phyloP scores from a whole-genome alignment of 805 yeast species.

The Saccharomycopsis schoenii region DNA sequence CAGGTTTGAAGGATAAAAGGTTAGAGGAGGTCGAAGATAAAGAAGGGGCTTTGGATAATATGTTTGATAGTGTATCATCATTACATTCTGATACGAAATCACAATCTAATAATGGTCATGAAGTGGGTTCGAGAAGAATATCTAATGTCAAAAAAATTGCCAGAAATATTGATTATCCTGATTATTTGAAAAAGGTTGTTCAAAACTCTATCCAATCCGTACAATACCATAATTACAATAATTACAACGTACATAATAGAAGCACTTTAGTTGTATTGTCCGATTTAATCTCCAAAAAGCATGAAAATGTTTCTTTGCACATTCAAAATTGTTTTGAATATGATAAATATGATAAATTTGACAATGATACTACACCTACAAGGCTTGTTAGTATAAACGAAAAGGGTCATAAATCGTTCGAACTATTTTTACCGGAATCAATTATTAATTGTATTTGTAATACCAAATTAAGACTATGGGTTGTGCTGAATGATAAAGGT shows the following conservation, averaged over 20 bases:
- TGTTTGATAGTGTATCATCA: neutral
- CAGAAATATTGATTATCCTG: slow-evolving; percentile 13
- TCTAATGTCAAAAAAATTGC: neutral
- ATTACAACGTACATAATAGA: slow-evolving; percentile 23
- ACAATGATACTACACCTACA: slow-evolving; percentile 27
- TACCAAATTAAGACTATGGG: slow-evolving; percentile 35
- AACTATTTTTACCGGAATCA: slow-evolving; percentile 32
- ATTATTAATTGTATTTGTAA: slow-evolving; percentile 35
- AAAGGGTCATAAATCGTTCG: slow-evolving; percentile 29
- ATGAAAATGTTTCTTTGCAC: slow-evolving; percentile 8
- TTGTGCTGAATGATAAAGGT: slow-evolving; percentile 34
- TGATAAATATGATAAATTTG: slow-evolving; percentile 26
- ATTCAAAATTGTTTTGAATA: slow-evolving; percentile 22
- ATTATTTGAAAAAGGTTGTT: slow-evolving; percentile 8
- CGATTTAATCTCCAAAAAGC: slow-evolving; percentile 21
- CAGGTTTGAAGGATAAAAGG: slow-evolving; percentile 39
- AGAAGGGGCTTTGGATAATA: slow-evolving; percentile 21
- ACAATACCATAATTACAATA: slow-evolving; percentile 6
- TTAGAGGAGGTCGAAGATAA: slow-evolving; percentile 20
- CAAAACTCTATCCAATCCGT: slow-evolving; percentile 5
- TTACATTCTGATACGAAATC: slow-evolving; percentile 3
- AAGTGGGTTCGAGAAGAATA: slow-evolving; percentile 26
- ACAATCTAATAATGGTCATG: slow-evolving; percentile 6
- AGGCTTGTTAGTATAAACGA: slow-evolving; percentile 28
- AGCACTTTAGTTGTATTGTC: slow-evolving; percentile 23